Conservation (phyloP, 768 basidiomycete species). For the Leucocoprinus birnbaumii region DNA sequence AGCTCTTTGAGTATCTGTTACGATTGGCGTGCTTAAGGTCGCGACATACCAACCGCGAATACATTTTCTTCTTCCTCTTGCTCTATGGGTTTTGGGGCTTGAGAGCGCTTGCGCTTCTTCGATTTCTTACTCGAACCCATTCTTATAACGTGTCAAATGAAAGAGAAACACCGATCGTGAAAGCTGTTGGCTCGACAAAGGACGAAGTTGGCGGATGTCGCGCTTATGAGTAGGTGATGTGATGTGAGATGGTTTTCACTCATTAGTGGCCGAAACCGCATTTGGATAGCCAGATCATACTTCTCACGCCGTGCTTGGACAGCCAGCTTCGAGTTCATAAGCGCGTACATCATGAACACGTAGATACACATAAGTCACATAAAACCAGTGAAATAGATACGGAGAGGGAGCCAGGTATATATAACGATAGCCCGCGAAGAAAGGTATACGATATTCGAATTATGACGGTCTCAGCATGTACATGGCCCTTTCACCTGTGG, state of each 20-base stretch:
- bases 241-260: not conserved
- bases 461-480: not conserved
- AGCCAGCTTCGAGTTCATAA: not conserved
- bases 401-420: not conserved
- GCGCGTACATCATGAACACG: not conserved
- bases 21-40: not conserved
- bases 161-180: not conserved
- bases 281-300: not conserved
- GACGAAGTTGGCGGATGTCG: no score
- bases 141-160: not conserved
- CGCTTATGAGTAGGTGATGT: not conserved
- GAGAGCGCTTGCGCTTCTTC: constrained; percentile 13
- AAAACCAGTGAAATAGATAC: not conserved
- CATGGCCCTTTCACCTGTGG: constrained; percentile 3
- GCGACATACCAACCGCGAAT: constrained; percentile 5
- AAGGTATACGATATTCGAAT: not conserved
- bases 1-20: not conserved
- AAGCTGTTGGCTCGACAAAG: not conserved
- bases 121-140: constrained; percentile 14
- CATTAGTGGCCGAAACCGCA: not conserved
- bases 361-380: not conserved
- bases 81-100: not conserved
- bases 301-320: not conserved
- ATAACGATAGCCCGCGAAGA: not conserved
- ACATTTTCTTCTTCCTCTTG: constrained; percentile 8